Evolutionary conservation across 257 asterid species (phyloP).

Genomic region (Jaltomata sinuosa): DNA sequence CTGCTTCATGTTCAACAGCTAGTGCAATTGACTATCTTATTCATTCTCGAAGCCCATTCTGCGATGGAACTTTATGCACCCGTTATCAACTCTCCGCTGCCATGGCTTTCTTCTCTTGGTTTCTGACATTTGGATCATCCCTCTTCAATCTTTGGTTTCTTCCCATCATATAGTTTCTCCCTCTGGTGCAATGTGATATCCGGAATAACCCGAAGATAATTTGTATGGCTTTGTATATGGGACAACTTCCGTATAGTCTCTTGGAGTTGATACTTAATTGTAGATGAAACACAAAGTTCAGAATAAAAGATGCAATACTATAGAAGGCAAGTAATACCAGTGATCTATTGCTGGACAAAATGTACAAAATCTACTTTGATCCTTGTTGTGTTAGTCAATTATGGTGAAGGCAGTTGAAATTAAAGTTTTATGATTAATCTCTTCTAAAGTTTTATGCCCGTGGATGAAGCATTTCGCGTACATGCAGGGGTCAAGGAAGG

Average conservation of each 20-base stretch:
- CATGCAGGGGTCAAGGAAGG: too few relatives aligned
- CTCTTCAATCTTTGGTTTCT: constrained; percentile 89
- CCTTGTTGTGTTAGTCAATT: too few relatives aligned
- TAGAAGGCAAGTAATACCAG: not conserved
- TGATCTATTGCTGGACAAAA: not conserved
- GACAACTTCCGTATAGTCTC: not conserved
- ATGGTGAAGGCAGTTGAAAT: too few relatives aligned
- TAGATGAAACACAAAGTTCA: not conserved
- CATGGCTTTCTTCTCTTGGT: constrained; percentile 90
- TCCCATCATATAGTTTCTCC: constrained; percentile 13
- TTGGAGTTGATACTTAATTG: constrained; percentile 2
- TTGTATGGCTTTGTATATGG: constrained; percentile 7
- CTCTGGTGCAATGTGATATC: not conserved
- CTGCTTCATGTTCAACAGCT: constrained; percentile 82
- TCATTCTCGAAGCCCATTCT: constrained; percentile 38
- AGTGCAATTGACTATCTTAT: constrained; percentile 60
- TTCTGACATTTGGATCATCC: constrained; percentile 61
- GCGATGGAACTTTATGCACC: constrained; percentile 46
- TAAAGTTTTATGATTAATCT: too few relatives aligned
- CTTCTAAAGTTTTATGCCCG: too few relatives aligned
- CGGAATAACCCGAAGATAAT: not conserved
- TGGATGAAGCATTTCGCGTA: too few relatives aligned
- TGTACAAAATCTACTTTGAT: not conserved
- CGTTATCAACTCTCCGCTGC: constrained; percentile 78
- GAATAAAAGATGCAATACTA: not conserved